Evolutionary conservation across 1,284 basidiomycete species (phyloP), one percentile per base, ranked within the genome.

Genomic region (Fistulina hepatica): DNA sequence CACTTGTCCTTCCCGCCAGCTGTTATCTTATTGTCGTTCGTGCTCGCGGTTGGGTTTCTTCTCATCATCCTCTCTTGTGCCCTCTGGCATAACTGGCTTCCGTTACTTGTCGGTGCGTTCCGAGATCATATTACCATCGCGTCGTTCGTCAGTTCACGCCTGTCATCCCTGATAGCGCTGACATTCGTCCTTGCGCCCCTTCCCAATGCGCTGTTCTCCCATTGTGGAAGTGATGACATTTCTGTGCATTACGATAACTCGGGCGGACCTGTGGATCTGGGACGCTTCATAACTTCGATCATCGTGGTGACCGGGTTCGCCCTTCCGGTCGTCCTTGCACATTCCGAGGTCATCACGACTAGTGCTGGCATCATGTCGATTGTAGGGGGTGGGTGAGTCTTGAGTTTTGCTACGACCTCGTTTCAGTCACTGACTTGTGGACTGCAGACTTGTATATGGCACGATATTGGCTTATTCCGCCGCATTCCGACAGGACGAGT

Each of bases 31-130:
- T 77, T 97, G 37, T 92, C 94, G 4, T 95, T 98, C 60, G 88
- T 97, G 41, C 79, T 99, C 28, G 95, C 95, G 10, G 73, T 95
- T 21, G 95, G 95, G 19, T 99, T 98, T 65, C 67, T 98, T 41
- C 77, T 98, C 53, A 89, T 98, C 56, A 99, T 99, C 59, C 81
- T 99, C 21, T 93, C 90, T 1, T 98, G 95, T 57, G 94, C 95
- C 17, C 67, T 98, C 25, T 98, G 85, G 82, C 64, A 76, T 23
- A 98, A 99, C 61, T 99, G 95, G 95, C 69, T 98, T 11, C 95
- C 95, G 32, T 68, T 98, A 35, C 74, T 98, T 48, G 94, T 97
- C 49, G 94, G 94, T 95, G 52, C 56, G 90, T 73, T 27, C 33
- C 32, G 15, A 16, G 25, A 21, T 20, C 21, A 15, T 31, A 16